These are phyloP conservation scores for Moringa oleifera DNA, from an alignment of 345 rosid genomes.

Conservation along the genomic window DNA sequence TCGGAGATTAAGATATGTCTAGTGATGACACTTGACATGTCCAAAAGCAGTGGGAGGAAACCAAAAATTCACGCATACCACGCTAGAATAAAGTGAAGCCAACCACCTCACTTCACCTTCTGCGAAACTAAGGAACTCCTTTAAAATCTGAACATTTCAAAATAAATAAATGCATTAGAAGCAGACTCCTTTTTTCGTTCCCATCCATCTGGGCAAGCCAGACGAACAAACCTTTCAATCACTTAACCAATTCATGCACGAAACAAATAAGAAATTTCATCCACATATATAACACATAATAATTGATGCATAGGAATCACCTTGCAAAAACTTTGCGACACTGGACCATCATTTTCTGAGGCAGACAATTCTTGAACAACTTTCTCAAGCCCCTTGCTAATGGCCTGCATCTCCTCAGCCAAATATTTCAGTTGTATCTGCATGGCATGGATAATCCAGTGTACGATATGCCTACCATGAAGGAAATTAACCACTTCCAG, in stretches of 20 bases:
- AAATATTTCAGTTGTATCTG: constrained; percentile 76
- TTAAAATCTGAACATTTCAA: constrained; percentile 43
- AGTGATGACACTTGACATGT: not conserved
- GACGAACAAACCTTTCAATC: no score
- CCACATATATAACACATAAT: not conserved
- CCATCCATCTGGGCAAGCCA: no score
- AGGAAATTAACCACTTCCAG: not conserved
- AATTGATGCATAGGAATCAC: constrained; percentile 21
- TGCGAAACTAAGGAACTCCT: constrained; percentile 68
- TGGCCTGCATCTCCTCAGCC: constrained; percentile 94
- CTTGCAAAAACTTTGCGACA: constrained; percentile 53
- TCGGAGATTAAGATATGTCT: constrained; percentile 13
- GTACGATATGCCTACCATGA: constrained; percentile 1
- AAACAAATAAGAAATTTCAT: constrained; percentile 6
- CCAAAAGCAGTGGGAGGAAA: not conserved
- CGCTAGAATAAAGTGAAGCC: constrained; percentile 62
- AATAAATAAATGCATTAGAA: constrained; percentile 23
- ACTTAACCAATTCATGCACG: no score
- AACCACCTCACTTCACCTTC: constrained; percentile 71
- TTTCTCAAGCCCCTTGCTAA: constrained; percentile 80
- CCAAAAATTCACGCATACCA: constrained; percentile 36
- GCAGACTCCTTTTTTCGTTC: not conserved
- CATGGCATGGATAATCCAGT: constrained; percentile 9
- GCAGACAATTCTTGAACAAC: constrained; percentile 58
- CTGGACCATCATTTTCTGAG: constrained; percentile 53